A percentile compares a stretch with the other conserved stretches of the same genome.
Conservation (phyloP, 768 basidiomycete species). For the Sarcomyxa edulis region DNA sequence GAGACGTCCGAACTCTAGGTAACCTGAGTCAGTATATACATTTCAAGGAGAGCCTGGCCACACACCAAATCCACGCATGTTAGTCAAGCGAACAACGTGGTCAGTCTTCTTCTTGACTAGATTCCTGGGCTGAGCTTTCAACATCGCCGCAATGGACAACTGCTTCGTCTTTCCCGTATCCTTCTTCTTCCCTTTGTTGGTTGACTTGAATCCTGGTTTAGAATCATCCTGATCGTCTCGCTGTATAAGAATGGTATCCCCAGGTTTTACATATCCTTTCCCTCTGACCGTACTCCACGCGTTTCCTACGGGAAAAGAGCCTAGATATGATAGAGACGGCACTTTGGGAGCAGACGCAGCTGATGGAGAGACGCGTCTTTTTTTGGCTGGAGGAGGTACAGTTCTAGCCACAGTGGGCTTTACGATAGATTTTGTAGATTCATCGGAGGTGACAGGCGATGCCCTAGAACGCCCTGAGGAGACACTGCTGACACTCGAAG, state of each 20-base stretch:
- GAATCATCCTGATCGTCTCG: slow-evolving; percentile 42
- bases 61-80: slow-evolving; percentile 60
- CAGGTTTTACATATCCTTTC: slow-evolving; percentile 58
- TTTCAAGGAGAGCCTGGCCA: background rate
- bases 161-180: slow-evolving; percentile 50
- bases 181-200: slow-evolving; percentile 13
- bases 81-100: slow-evolving; percentile 63
- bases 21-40: slow-evolving; percentile 1
- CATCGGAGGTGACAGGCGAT: too few relatives aligned
- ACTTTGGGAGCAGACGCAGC: slow-evolving; percentile 5
- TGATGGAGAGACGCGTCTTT: slow-evolving; percentile 39
- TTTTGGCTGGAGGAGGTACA: slow-evolving; percentile 40
- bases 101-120: slow-evolving; percentile 47
- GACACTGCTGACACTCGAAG: slow-evolving; percentile 34
- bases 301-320: slow-evolving; percentile 63
- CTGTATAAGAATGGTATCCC: slow-evolving; percentile 56
- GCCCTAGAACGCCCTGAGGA: slow-evolving; percentile 26
- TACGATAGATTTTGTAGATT: slow-evolving; percentile 14
- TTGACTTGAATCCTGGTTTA: slow-evolving; percentile 20
- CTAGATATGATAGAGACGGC: slow-evolving; percentile 45
- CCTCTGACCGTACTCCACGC: slow-evolving; percentile 80
- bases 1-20: slow-evolving; percentile 73
- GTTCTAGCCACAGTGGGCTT: slow-evolving; percentile 3
- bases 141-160: slow-evolving; percentile 58
- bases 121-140: slow-evolving; percentile 51